Evolutionary conservation across 768 basidiomycete species (phyloP).

Genomic region (Lentinula edodes): DNA sequence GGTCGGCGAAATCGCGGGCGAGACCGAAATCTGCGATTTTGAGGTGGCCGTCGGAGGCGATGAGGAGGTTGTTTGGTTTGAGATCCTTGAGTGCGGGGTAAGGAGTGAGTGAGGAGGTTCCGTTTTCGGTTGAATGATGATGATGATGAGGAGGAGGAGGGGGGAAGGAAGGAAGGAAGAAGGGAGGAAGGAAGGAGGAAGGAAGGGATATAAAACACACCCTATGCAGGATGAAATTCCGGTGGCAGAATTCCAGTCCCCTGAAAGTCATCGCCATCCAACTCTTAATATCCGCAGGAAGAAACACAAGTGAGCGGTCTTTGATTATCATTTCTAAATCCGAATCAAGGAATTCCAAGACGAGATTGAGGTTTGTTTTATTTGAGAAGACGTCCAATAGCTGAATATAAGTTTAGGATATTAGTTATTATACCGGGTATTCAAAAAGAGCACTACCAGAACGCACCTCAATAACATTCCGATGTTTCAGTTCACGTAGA

Average conservation of each 20-base stretch:
- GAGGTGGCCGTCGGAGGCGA: constrained; percentile 83
- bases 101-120: background rate
- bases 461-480: constrained; percentile 87
- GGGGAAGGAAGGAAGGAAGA: no score
- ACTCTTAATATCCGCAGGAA: constrained; percentile 94
- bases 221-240: constrained; percentile 90
- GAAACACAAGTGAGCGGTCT: constrained; percentile 86
- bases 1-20: constrained; percentile 93
- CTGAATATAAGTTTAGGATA: constrained; percentile 31
- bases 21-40: constrained; percentile 99
- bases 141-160: no score
- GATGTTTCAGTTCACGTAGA: constrained; percentile 87
- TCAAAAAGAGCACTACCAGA: background rate
- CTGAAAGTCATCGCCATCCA: constrained; percentile 99
- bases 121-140: background rate
- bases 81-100: constrained; percentile 59
- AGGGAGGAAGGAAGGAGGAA: no score
- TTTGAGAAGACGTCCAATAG: constrained; percentile 95
- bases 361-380: constrained; percentile 94
- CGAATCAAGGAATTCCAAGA: constrained; percentile 92
- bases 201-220: constrained; percentile 31
- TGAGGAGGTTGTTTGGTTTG: constrained; percentile 97
- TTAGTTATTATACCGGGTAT: background rate
- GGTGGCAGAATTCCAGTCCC: constrained; percentile 96
- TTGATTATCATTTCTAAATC: constrained; percentile 97